Base-by-base conservation (phyloP, 2,329 filamentous ascomycete genomes). In the Bipolaris bicolor region DNA sequence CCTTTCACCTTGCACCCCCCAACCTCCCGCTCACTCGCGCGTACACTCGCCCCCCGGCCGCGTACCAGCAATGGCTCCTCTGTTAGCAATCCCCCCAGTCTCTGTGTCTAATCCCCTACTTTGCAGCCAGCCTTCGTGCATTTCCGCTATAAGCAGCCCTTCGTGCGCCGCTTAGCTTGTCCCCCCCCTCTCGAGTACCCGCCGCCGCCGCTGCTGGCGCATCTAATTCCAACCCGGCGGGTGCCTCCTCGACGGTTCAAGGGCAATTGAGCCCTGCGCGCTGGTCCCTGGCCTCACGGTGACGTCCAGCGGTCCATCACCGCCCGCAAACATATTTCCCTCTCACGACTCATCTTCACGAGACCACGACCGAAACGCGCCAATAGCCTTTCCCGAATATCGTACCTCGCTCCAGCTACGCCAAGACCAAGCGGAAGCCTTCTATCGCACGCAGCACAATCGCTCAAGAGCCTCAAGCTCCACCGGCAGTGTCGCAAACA, bases 391-490 rank as follows among this genome's bases (percentile, higher is more conserved):
- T 37, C 47, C 47, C 34, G 45, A 55, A 46, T 76, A 76, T 63
- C 72, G 68, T 51, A 74, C 74, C 59, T 76, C 75, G 31, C 65
- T 75, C 54, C 74, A 76, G 76, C 76, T 77, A 74, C 76, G 76
- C 72, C 76, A 78, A 75, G 75, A 77, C 67, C 73, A 76, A 65
- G 71, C 73, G 59, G 69, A 69, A 51, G 68, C 72, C 44, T 73
- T 67, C 64, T 71, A 73, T 56, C 70, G 69, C 56, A 64, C 68
- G 37, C 66, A 72, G 52, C 68, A 74, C 65, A 69, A 74, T 57
- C 70, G 67, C 62, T 81, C 80, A 64, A 81, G 80, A 65, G 80
- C 81, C 16, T 81, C 83, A 24, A 84, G 81, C 63, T 83, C 82
- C 26, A 80, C 82, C 22, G 82, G 79, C 55, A 84, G 83, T 67